Evolutionary conservation across 2,329 filamentous ascomycete genomes (phyloP).

Genomic region (Ascochyta viciae-villosae): DNA sequence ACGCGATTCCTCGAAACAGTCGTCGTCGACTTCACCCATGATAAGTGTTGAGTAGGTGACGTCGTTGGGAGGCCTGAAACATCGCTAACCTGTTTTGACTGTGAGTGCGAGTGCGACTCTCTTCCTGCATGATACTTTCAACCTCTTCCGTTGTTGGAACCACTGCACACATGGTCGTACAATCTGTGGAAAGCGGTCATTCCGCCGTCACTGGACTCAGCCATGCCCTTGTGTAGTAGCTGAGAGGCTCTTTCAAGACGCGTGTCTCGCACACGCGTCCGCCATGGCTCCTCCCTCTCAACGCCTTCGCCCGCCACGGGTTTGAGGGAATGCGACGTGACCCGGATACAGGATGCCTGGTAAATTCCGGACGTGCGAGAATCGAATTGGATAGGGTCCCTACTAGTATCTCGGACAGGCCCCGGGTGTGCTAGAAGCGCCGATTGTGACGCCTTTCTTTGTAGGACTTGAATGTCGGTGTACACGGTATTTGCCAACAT

Average conservation of each 20-base stretch:
- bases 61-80: background rate
- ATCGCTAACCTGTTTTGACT: background rate
- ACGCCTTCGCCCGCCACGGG: background rate
- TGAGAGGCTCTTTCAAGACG: background rate
- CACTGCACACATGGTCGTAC: too few species aligned
- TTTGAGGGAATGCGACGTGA: background rate
- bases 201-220: too few species aligned
- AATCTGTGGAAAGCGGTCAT: too few species aligned
- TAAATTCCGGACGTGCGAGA: too few species aligned
- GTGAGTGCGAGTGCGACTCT: background rate
- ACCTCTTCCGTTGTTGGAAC: too few species aligned
- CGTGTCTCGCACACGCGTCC: background rate
- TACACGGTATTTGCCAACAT: too few species aligned
- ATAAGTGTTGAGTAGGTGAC: background rate
- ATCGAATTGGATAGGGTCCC: too few species aligned
- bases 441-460: too few species aligned
- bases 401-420: too few species aligned
- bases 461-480: too few species aligned
- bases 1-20: background rate
- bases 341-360: too few species aligned
- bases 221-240: background rate
- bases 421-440: too few species aligned
- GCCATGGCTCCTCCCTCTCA: background rate
- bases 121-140: background rate
- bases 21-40: background rate